Percentiles rank a stretch among this genome's conserved stretches.
Conservation (phyloP, 805 yeast genomes). For the Wickerhamomyces ciferrii region DNA sequence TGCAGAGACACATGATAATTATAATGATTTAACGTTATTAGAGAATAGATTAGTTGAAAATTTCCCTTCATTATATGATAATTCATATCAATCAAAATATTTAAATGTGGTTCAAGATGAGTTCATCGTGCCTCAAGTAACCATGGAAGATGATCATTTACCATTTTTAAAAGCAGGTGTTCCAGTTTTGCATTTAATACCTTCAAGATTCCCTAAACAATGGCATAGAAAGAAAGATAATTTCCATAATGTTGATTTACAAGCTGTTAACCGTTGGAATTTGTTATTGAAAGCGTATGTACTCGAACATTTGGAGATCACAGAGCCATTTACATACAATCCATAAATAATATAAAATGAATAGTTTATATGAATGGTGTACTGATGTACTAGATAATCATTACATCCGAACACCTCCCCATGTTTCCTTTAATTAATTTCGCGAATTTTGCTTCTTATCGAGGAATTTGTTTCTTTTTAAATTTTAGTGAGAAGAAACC, state of each 20-base stretch:
- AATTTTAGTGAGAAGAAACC: too few relatives aligned
- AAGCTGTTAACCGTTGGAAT: slow-evolving; percentile 41
- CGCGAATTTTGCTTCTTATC: neutral
- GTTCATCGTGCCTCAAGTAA: slow-evolving; percentile 11
- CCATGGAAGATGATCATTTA: slow-evolving; percentile 46
- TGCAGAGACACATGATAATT: slow-evolving; percentile 31
- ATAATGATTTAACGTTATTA: slow-evolving; percentile 28
- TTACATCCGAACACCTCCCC: neutral
- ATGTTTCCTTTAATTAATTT: neutral
- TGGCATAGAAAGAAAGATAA: slow-evolving; percentile 52
- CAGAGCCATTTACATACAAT: neutral
- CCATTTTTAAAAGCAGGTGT: slow-evolving; percentile 44
- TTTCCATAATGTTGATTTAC: slow-evolving; percentile 33
- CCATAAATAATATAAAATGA: too few relatives aligned
- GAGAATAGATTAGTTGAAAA: slow-evolving; percentile 23
- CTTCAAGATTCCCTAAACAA: slow-evolving; percentile 39
- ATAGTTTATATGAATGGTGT: too few relatives aligned
- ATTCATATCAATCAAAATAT: slow-evolving; percentile 2
- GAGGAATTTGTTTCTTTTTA: neutral
- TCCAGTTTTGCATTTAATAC: slow-evolving; percentile 48
- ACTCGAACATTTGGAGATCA: slow-evolving; percentile 23
- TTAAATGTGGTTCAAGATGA: slow-evolving; percentile 12
- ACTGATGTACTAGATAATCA: too few relatives aligned
- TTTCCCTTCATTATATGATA: slow-evolving; percentile 4
- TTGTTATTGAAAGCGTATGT: slow-evolving; percentile 34